These are phyloP conservation scores for Corynespora cassiicola DNA, from an alignment of 2,329 filamentous ascomycete genomes.

Conservation along the genomic window DNA sequence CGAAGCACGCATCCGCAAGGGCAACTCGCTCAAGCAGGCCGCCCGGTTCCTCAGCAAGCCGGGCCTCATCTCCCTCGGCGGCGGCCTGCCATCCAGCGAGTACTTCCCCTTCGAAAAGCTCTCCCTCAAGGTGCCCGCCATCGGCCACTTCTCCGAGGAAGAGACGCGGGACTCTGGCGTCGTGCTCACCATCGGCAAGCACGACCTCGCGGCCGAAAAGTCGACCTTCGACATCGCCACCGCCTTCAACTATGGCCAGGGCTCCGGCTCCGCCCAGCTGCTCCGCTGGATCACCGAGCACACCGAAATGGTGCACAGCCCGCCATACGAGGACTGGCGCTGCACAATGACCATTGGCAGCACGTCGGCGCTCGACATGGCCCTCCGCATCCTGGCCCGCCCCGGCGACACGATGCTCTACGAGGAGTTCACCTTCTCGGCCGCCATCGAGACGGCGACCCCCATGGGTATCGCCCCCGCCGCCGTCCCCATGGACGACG, in stretches of 20 bases:
- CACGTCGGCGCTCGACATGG: conserved; percentile 84
- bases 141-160: conserved; percentile 73
- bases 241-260: conserved; percentile 91
- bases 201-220: conserved; percentile 74
- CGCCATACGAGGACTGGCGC: conserved; percentile 90
- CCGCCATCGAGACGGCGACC: conserved; percentile 70
- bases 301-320: conserved; percentile 86
- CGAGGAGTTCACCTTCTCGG: conserved; percentile 91
- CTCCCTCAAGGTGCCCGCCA: conserved; percentile 73
- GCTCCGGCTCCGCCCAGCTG: conserved; percentile 83
- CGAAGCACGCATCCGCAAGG: conserved; percentile 62
- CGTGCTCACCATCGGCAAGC: conserved; percentile 75
- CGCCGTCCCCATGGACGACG: conserved; percentile 69
- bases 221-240: conserved; percentile 78
- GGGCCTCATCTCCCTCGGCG: conserved; percentile 88
- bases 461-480: conserved; percentile 68
- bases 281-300: conserved; percentile 93
- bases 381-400: conserved; percentile 80
- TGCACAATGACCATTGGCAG: conserved; percentile 84
- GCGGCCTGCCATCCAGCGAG: conserved; percentile 85
- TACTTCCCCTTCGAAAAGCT: conserved; percentile 92
- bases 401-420: conserved; percentile 80
- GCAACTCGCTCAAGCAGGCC: conserved; percentile 77
- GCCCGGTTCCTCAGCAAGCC: conserved; percentile 80
- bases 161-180: conserved; percentile 68